phyloP scores from a whole-genome alignment of 805 yeast genomes.

The Kuraishia cidri region DNA sequence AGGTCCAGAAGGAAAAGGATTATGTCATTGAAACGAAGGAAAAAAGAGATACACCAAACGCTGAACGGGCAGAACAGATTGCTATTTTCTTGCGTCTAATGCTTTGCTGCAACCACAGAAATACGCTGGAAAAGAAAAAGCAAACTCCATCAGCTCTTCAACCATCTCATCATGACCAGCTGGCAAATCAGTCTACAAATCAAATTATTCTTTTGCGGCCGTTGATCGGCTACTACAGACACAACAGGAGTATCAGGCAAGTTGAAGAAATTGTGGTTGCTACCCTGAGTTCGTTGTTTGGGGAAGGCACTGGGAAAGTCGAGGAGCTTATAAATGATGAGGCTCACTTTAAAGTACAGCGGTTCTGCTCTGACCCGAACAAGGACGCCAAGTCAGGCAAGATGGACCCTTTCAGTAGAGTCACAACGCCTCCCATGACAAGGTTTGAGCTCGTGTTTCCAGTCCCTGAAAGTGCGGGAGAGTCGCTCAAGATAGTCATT shows the following conservation, averaged over 20 bases:
- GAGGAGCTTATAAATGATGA: not conserved
- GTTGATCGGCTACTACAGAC: slow-evolving; percentile 48
- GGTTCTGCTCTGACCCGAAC: slow-evolving; percentile 5
- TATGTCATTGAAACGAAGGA: slow-evolving; percentile 16
- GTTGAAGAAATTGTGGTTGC: slow-evolving; percentile 16
- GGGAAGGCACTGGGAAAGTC: not conserved
- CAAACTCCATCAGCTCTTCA: slow-evolving; percentile 26
- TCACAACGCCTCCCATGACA: slow-evolving; percentile 24
- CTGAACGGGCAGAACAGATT: slow-evolving; percentile 41
- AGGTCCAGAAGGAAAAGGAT: slow-evolving; percentile 22
- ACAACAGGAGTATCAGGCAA: slow-evolving; percentile 32
- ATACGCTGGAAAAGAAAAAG: slow-evolving; percentile 30
- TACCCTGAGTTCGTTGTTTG: slow-evolving; percentile 3
- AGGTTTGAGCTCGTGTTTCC: slow-evolving; percentile 13
- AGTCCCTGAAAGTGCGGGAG: slow-evolving; percentile 8
- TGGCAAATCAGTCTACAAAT: slow-evolving; percentile 17
- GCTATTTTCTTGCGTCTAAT: slow-evolving; percentile 45
- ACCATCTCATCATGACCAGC: not conserved
- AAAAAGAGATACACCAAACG: slow-evolving; percentile 9
- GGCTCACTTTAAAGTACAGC: slow-evolving; percentile 8
- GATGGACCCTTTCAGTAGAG: slow-evolving; percentile 27
- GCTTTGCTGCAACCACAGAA: slow-evolving; percentile 50
- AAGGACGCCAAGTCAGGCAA: not conserved
- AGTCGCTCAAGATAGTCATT: slow-evolving; percentile 13
- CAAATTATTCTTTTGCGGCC: slow-evolving; percentile 45